Conservation (phyloP, 106 monocot species). For the Ottelia alismoides region DNA sequence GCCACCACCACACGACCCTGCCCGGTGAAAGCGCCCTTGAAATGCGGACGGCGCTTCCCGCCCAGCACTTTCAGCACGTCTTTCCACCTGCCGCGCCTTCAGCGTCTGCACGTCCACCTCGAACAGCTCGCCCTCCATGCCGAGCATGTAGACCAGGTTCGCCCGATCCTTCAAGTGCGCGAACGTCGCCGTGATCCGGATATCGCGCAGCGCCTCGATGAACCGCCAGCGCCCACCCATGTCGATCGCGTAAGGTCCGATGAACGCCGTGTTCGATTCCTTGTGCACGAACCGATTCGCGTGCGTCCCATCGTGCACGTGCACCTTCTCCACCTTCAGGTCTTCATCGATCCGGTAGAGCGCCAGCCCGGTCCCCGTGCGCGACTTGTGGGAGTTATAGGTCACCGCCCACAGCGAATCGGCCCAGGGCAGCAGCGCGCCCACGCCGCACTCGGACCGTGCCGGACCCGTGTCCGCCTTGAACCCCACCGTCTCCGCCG, state of each 20-base stretch:
- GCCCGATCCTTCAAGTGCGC: background rate
- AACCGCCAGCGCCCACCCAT: background rate
- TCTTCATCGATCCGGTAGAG: background rate
- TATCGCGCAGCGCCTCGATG: background rate
- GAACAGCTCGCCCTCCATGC: slow-evolving; percentile 1
- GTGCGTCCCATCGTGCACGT: background rate
- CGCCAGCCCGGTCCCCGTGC: background rate
- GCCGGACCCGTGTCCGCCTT: background rate
- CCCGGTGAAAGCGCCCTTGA: background rate
- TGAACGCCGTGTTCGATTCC: background rate
- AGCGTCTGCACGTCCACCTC: background rate
- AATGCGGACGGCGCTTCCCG: background rate
- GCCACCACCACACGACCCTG: background rate
- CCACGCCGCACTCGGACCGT: background rate
- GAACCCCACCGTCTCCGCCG: no score
- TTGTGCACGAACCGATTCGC: background rate
- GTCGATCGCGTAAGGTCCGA: background rate
- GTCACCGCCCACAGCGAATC: background rate
- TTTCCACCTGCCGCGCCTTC: background rate
- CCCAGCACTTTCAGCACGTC: background rate
- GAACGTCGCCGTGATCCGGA: background rate
- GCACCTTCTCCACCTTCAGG: background rate
- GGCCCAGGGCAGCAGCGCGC: background rate
- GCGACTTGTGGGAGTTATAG: background rate
- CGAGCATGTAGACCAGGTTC: background rate